These are phyloP conservation scores for Leccinum boreale DNA, from an alignment of 768 basidiomycete genomes.

Conservation along the genomic window DNA sequence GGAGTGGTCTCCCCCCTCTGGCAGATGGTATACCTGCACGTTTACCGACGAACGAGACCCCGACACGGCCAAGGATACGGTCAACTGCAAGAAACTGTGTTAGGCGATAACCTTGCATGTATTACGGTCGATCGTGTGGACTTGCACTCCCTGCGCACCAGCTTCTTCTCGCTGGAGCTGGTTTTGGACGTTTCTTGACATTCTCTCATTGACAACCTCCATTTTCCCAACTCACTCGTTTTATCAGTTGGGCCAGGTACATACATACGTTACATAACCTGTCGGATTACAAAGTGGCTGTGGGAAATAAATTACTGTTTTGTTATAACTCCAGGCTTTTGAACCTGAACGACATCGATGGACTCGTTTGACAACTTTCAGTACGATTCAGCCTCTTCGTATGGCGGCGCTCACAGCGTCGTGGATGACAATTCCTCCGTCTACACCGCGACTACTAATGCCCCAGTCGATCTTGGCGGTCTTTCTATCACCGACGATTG, in stretches of 20 bases:
- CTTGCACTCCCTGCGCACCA: not conserved
- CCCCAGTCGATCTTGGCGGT: conserved; percentile 58
- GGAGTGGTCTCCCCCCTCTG: conserved; percentile 24
- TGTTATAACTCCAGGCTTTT: conserved; percentile 7
- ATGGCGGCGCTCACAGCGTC: conserved; percentile 63
- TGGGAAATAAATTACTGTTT: conserved; percentile 27
- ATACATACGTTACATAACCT: not conserved
- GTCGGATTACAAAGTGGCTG: conserved; percentile 14
- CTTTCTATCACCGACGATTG: conserved; percentile 69
- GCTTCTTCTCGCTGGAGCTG: not conserved
- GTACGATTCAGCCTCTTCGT: conserved; percentile 79
- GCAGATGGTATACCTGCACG: conserved; percentile 33
- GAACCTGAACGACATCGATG: conserved; percentile 42
- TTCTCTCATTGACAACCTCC: conserved; percentile 1
- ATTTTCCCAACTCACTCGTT: conserved; percentile 9
- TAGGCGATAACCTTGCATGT: conserved; percentile 38
- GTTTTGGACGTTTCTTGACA: conserved; percentile 14
- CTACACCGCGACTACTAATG: conserved; percentile 69
- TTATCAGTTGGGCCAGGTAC: conserved; percentile 7
- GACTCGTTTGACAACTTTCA: conserved; percentile 85
- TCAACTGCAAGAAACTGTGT: conserved; percentile 29
- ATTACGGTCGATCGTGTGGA: not conserved
- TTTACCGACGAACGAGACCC: conserved; percentile 50
- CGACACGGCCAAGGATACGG: conserved; percentile 58
- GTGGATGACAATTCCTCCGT: conserved; percentile 81